phyloP scores from a whole-genome alignment of 2,329 filamentous ascomycete genomes.

The Fusarium nygamai region DNA sequence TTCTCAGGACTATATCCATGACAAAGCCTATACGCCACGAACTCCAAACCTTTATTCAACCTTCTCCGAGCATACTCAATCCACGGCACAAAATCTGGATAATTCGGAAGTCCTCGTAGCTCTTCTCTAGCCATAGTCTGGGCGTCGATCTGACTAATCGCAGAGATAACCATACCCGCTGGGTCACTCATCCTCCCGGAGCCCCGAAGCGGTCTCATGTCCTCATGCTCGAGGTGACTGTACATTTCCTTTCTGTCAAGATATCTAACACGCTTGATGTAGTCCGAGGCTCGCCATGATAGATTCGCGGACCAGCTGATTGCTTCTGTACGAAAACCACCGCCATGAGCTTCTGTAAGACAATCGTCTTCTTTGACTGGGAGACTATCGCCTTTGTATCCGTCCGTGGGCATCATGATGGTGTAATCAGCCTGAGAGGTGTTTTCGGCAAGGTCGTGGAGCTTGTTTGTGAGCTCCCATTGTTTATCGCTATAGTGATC shows the following conservation, averaged over 20 bases:
- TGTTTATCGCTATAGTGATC: slow-evolving; percentile 7
- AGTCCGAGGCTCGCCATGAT: slow-evolving; percentile 3
- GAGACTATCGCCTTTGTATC: slow-evolving; percentile 38
- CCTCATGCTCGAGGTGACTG: background rate
- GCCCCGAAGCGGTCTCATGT: background rate
- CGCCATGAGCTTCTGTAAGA: background rate
- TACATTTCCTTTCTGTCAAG: slow-evolving; percentile 10
- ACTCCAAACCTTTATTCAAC: background rate
- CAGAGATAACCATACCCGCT: background rate
- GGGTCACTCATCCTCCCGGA: background rate
- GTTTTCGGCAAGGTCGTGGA: slow-evolving; percentile 40
- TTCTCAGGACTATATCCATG: slow-evolving; percentile 29
- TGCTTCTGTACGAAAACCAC: background rate
- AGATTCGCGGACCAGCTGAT: slow-evolving; percentile 27
- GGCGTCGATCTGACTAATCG: slow-evolving; percentile 9
- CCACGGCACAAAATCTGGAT: slow-evolving; percentile 11
- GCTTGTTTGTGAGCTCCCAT: slow-evolving; percentile 32
- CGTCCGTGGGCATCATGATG: slow-evolving; percentile 44
- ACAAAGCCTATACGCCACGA: slow-evolving; percentile 38
- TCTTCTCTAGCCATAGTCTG: slow-evolving; percentile 21
- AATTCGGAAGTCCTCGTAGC: background rate
- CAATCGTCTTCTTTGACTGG: slow-evolving; percentile 13
- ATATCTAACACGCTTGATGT: background rate
- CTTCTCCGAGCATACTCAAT: background rate
- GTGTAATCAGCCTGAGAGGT: slow-evolving; percentile 35